phyloP scores from a whole-genome alignment of 2,329 filamentous ascomycete genomes.

The Ramichloridium luteum region DNA sequence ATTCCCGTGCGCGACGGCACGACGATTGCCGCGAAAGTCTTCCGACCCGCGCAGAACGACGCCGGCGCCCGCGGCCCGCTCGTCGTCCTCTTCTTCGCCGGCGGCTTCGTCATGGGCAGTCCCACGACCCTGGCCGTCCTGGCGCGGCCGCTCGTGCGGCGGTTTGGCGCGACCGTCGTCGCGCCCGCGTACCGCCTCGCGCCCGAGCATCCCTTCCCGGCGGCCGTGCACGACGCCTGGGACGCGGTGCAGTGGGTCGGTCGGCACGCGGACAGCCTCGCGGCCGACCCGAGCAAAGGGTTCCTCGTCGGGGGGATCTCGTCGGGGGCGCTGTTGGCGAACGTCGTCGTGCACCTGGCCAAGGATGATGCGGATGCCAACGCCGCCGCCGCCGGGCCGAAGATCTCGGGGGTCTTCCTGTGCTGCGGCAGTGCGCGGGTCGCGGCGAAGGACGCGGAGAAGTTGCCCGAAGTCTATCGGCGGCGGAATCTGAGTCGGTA shows the following conservation, averaged over 20 bases:
- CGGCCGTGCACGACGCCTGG: constrained; percentile 31
- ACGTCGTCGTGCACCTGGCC: constrained; percentile 29
- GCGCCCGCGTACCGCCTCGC: constrained; percentile 29
- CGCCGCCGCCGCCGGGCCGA: constrained; percentile 17
- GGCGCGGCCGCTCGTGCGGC: constrained; percentile 8
- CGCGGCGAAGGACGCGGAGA: constrained; percentile 16
- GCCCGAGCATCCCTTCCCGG: constrained; percentile 34
- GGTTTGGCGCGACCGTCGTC: constrained; percentile 6
- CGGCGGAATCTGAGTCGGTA: constrained; percentile 25
- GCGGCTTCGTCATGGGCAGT: constrained; percentile 11
- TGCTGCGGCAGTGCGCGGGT: constrained; percentile 33
- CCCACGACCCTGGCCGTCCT: constrained; percentile 9
- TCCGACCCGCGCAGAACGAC: constrained; percentile 2
- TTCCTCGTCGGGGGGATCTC: constrained; percentile 37
- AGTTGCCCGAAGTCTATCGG: constrained; percentile 25
- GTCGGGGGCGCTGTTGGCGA: constrained; percentile 30
- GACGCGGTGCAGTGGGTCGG: constrained; percentile 34
- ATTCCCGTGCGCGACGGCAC: constrained; percentile 8
- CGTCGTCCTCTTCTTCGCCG: constrained; percentile 15
- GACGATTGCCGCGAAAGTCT: constrained; percentile 7
- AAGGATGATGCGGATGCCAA: constrained; percentile 31
- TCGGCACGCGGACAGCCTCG: constrained; percentile 25
- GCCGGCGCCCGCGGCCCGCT: constrained; percentile 9
- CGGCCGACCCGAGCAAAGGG: constrained; percentile 30
- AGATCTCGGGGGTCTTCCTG: constrained; percentile 25